Base-by-base conservation (phyloP, 2,329 filamentous ascomycete species). In the Aspergillus pseudonomiae region DNA sequence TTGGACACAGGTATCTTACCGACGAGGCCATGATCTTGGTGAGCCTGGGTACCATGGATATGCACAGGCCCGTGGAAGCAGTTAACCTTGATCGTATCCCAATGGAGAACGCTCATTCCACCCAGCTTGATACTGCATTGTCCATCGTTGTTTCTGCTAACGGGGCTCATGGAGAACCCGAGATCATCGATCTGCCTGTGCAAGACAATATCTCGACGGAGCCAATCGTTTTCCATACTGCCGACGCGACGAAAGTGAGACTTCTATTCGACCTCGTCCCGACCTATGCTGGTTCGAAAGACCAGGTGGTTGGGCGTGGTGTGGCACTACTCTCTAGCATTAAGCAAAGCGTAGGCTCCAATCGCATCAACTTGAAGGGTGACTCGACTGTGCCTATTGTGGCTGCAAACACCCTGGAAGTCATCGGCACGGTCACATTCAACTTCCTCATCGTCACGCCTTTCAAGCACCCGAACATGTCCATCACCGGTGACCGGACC, bases 391-490 rank as follows among this genome's bases (percentile, higher is more conserved):
- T 99, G 11, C 95, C 95, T 0, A 95, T 99, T 66, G 86, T 98
- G 73, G 91, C 91, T 36, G 89, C 89, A 41, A 92, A 86, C 64
- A 90, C 87, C 14, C 81, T 98, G 39, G 94, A 98, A 64, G 89
- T 98, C 11, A 97, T 99, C 68, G 96, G 95, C 19, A 89, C 90
- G 0, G 92, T 99, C 69, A 97, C 96, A 72, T 99, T 99, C 84
- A 97, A 97, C 77, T 98, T 98, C 75, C 81, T 97, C 36, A 87
- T 98, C 73, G 93, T 99, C 70, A 98, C 93, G 0, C 94, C 95
- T 0, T 99, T 99, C 79, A 86, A 89, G 21, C 95, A 98, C 76
- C 92, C 93, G 7, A 96, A 96, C 64, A 95, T 99, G 90, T 91
- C 91, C 62, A 89, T 98, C 67, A 95, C 91, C 1, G 92, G 93